phyloP scores from a whole-genome alignment of 1,139 yeast genomes.

The Candida sanyaensis region DNA sequence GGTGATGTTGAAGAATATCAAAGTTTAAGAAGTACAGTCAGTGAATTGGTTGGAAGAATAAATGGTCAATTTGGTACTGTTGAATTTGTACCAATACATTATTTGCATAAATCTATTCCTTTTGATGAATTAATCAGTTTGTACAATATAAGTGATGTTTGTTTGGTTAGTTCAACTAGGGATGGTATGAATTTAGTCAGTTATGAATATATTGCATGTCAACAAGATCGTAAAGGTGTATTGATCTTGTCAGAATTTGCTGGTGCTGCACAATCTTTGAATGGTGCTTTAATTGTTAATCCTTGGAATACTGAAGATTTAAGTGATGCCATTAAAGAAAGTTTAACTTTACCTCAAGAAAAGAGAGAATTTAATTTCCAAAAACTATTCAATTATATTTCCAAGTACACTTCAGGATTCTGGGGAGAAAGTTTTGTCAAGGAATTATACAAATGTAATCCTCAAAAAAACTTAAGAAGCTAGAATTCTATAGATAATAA shows the following conservation, averaged over 20 bases:
- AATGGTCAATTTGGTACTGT: conserved; percentile 96
- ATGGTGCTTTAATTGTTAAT: conserved; percentile 90
- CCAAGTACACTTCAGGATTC: conserved; percentile 89
- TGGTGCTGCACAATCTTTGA: conserved; percentile 97
- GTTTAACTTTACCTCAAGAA: conserved; percentile 82
- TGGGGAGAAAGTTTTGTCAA: conserved; percentile 98
- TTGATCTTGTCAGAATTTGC: conserved; percentile 91
- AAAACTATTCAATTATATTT: conserved; percentile 80
- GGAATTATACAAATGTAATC: conserved; percentile 59
- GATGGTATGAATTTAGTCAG: conserved; percentile 98
- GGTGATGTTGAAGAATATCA: conserved; percentile 99
- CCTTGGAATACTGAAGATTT: conserved; percentile 99
- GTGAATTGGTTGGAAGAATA: conserved; percentile 94
- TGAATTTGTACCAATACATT: conserved; percentile 97
- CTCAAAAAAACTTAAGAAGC: conserved; percentile 6
- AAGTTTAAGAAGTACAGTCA: conserved; percentile 87
- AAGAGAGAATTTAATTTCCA: conserved; percentile 76
- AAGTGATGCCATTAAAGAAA: conserved; percentile 82
- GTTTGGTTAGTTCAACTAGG: conserved; percentile 90
- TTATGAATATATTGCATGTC: conserved; percentile 96
- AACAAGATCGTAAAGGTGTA: conserved; percentile 81
- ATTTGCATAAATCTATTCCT: conserved; percentile 87
- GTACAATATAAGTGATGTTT: conserved; percentile 84
- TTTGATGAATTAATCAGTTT: conserved; percentile 90
- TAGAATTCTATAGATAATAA: conserved; percentile 1